A percentile compares a stretch with the other conserved stretches of the same genome.
These are phyloP conservation scores for Fusarium oligoseptatum DNA, from an alignment of 2,329 filamentous ascomycete species.

Conservation along the genomic window DNA sequence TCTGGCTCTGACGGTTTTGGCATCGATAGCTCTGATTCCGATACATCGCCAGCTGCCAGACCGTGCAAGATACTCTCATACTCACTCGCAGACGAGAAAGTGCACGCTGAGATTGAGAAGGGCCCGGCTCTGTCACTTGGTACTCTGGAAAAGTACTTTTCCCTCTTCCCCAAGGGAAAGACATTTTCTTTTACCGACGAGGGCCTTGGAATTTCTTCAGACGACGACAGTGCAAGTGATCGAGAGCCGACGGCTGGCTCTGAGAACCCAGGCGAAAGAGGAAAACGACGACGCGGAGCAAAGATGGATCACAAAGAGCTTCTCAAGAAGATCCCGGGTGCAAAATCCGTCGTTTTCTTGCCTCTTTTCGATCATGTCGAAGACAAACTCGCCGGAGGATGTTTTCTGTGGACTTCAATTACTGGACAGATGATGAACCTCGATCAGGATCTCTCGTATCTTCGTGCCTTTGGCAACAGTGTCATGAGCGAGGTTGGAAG, in stretches of 20 bases:
- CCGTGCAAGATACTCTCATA: conserved; percentile 49
- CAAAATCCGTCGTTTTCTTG: conserved; percentile 52
- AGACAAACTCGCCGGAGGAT: conserved; percentile 51
- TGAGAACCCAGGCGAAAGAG: background rate
- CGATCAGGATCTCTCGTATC: conserved; percentile 51
- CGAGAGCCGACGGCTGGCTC: conserved; percentile 14
- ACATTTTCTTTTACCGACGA: conserved; percentile 49
- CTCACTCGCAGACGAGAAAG: conserved; percentile 43
- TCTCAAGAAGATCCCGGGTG: conserved; percentile 51
- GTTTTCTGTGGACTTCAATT: conserved; percentile 53
- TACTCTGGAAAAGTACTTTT: conserved; percentile 49
- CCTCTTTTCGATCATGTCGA: conserved; percentile 53
- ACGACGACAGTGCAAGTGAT: conserved; percentile 50
- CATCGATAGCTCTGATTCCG: conserved; percentile 49
- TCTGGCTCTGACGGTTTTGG: conserved; percentile 41
- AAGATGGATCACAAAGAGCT: conserved; percentile 51
- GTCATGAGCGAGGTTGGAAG: conserved; percentile 67
- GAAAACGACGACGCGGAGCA: conserved; percentile 25
- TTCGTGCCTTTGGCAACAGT: conserved; percentile 51
- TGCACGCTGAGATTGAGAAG: conserved; percentile 45
- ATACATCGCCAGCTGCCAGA: conserved; percentile 42
- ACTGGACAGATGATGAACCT: conserved; percentile 53
- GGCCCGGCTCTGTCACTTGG: conserved; percentile 46
- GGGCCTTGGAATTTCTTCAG: conserved; percentile 47
- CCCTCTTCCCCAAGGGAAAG: conserved; percentile 49